phyloP scores from a whole-genome alignment of 2,329 filamentous ascomycete genomes.

The Dothideomycetes sp. region DNA sequence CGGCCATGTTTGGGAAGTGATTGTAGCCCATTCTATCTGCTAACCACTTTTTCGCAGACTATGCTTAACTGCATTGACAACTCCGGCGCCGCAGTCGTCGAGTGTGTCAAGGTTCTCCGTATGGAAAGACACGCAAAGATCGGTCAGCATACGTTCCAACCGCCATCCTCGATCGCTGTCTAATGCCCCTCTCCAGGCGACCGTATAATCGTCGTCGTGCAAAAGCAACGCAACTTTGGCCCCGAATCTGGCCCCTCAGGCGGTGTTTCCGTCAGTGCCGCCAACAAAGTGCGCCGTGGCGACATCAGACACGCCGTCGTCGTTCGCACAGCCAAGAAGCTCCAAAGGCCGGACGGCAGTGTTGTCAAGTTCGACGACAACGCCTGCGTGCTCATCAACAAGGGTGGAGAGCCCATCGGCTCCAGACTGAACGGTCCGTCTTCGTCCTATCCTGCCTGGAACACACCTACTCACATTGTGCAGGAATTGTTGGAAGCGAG shows the following conservation, averaged over 20 bases:
- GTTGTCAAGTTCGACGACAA: constrained; percentile 95
- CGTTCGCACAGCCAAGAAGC: constrained; percentile 81
- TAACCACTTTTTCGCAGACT: constrained; percentile 47
- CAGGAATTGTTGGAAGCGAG: constrained; percentile 79
- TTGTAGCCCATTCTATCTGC: background rate
- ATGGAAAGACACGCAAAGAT: constrained; percentile 84
- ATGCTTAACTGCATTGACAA: constrained; percentile 99
- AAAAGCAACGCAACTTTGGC: constrained; percentile 79
- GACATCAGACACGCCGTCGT: constrained; percentile 95
- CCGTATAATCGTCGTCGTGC: constrained; percentile 92
- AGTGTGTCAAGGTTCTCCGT: constrained; percentile 87
- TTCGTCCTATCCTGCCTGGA: background rate
- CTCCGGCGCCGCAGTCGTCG: constrained; percentile 92
- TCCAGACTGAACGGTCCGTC: constrained; percentile 70
- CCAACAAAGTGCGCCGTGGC: constrained; percentile 90
- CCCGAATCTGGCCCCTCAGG: constrained; percentile 62
- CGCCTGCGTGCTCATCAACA: constrained; percentile 94
- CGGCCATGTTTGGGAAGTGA: constrained; percentile 2
- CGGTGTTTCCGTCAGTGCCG: constrained; percentile 61
- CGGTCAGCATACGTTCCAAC: constrained; percentile 48
- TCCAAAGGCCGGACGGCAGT: constrained; percentile 78
- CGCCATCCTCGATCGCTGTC: constrained; percentile 1
- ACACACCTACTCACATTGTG: constrained; percentile 13
- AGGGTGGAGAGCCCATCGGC: constrained; percentile 89
- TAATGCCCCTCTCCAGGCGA: constrained; percentile 54